phyloP scores from a whole-genome alignment of 2,329 filamentous ascomycete species.

The Epichloe baconii region DNA sequence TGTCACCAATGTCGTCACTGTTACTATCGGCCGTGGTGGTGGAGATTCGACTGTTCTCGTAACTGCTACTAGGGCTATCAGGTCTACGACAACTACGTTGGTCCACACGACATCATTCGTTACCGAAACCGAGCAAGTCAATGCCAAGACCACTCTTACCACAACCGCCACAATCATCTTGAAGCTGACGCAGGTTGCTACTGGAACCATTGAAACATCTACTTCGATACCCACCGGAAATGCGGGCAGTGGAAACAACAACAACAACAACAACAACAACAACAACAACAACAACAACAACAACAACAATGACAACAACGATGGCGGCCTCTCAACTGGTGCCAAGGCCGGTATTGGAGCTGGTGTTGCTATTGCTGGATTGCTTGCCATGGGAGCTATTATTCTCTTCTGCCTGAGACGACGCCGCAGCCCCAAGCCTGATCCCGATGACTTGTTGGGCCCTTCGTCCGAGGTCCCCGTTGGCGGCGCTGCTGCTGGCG shows the following conservation, averaged over 20 bases:
- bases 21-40: slow-evolving; percentile 14
- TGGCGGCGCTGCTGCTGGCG: slow-evolving; percentile 13
- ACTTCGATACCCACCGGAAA: slow-evolving; percentile 15
- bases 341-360: slow-evolving; percentile 32
- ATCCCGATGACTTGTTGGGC: slow-evolving; percentile 27
- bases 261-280: slow-evolving; percentile 8
- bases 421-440: slow-evolving; percentile 19
- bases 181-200: slow-evolving; percentile 21
- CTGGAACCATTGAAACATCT: slow-evolving; percentile 16
- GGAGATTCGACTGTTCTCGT: slow-evolving; percentile 14
- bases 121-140: slow-evolving; percentile 20
- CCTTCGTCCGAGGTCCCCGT: slow-evolving; percentile 29
- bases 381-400: slow-evolving; percentile 18
- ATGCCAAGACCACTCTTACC: slow-evolving; percentile 26
- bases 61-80: slow-evolving; percentile 19
- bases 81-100: slow-evolving; percentile 19
- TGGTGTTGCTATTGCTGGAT: slow-evolving; percentile 24
- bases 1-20: slow-evolving; percentile 19
- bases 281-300: slow-evolving; percentile 8
- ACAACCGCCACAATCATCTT: slow-evolving; percentile 23
- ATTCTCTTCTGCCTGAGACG: slow-evolving; percentile 19
- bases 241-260: slow-evolving; percentile 11
- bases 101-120: slow-evolving; percentile 17
- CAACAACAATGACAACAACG: slow-evolving; percentile 1
- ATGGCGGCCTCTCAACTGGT: slow-evolving; percentile 24